These are phyloP conservation scores for Scutellaria barbata DNA, from an alignment of 257 asterid genomes.

Conservation along the genomic window DNA sequence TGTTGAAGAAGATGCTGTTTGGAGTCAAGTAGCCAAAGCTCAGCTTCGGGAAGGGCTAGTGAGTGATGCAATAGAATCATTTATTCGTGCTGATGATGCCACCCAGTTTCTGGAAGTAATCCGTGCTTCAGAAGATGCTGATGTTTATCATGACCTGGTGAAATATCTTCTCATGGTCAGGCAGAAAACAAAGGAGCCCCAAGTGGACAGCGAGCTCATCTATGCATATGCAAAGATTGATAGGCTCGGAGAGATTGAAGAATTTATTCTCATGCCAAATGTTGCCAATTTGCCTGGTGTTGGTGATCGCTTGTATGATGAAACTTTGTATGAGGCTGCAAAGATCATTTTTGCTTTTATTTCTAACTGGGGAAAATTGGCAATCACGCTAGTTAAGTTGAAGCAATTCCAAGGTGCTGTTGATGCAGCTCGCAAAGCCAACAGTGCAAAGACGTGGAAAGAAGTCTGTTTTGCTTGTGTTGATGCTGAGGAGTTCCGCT, in stretches of 20 bases:
- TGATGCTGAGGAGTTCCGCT: conserved; percentile 99
- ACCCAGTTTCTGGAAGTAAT: conserved; percentile 92
- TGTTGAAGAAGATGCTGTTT: conserved; percentile 98
- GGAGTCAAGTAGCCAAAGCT: conserved; percentile 99
- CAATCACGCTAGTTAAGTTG: conserved; percentile 78
- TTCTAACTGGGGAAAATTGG: conserved; percentile 97
- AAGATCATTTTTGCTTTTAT: conserved; percentile 88
- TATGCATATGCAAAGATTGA: conserved; percentile 99
- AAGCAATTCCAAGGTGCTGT: conserved; percentile 97
- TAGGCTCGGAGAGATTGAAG: conserved; percentile 92
- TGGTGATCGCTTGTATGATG: conserved; percentile 98
- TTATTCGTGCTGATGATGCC: conserved; percentile 95
- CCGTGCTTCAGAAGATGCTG: conserved; percentile 83
- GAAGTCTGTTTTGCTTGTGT: conserved; percentile 98
- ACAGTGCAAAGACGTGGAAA: conserved; percentile 95
- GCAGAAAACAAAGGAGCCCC: conserved; percentile 96
- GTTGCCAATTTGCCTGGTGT: conserved; percentile 98
- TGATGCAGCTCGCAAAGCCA: conserved; percentile 97
- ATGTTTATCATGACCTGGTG: conserved; percentile 93
- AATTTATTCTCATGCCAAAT: conserved; percentile 97
- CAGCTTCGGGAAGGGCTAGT: conserved; percentile 97
- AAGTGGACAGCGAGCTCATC: conserved; percentile 97
- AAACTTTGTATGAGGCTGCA: conserved; percentile 96
- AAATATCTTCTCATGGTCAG: conserved; percentile 98
- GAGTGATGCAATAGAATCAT: conserved; percentile 98